These are phyloP conservation scores for Didymosphaeria variabile DNA, from an alignment of 2,329 filamentous ascomycete species.

Conservation along the genomic window DNA sequence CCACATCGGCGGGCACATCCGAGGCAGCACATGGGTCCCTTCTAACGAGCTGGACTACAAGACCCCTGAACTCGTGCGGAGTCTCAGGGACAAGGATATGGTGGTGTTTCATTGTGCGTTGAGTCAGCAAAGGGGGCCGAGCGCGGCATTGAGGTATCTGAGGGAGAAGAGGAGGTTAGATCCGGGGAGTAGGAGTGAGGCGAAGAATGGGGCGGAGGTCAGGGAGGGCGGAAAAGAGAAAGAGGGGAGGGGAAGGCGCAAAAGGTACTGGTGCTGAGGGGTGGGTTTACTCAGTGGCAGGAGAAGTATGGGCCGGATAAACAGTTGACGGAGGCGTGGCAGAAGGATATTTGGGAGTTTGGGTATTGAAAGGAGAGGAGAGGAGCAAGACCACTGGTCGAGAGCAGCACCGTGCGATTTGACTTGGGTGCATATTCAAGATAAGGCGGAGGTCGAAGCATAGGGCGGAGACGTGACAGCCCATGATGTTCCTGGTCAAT, in stretches of 20 bases:
- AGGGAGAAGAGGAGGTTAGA: constrained; percentile 70
- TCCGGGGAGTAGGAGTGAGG: constrained; percentile 26
- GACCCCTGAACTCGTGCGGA: constrained; percentile 83
- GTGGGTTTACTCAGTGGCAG: constrained; percentile 75
- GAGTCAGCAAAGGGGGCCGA: constrained; percentile 88
- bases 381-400: background rate
- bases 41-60: constrained; percentile 75
- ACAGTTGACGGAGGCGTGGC: constrained; percentile 82
- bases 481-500: background rate
- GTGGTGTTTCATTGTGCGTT: constrained; percentile 96
- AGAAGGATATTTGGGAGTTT: constrained; percentile 83
- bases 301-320: constrained; percentile 80
- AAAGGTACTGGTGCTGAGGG: constrained; percentile 18
- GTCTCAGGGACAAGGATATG: constrained; percentile 76
- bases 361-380: constrained; percentile 40
- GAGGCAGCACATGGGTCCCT: constrained; percentile 78
- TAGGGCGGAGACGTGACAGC: background rate
- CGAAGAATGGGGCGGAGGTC: constrained; percentile 27
- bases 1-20: constrained; percentile 90
- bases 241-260: constrained; percentile 18
- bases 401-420: background rate
- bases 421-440: background rate
- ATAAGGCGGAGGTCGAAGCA: background rate
- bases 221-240: constrained; percentile 27
- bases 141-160: constrained; percentile 81